Evolutionary conservation across 2,329 filamentous ascomycete species (phyloP), one percentile per base, ranked within the genome.

Genomic region (Ophiostoma perfectum): DNA sequence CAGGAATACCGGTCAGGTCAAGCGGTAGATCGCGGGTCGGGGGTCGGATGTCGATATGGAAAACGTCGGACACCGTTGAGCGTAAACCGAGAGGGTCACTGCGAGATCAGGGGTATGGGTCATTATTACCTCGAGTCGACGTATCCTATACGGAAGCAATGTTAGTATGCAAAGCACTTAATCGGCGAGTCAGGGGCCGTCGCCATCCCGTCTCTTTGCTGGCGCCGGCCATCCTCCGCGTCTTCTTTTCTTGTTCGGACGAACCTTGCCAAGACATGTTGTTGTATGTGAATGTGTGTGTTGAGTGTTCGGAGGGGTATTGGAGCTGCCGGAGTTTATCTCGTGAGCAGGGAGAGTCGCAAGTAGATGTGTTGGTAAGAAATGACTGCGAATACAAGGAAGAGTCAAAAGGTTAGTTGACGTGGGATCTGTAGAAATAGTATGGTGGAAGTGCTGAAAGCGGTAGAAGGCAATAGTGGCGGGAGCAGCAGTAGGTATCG

Each of bases 261-360:
- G 39, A 12, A 72, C 71, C 70, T 71, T 72, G 71, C 71, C 71
- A 72, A 49, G 71, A 72, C 71, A 72, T 72, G 64, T 12, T 72
- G 70, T 44, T 44, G 6, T 62, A 45, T 64, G 42, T 65, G 63
- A 27, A 38, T 69, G 42, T 36, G 39, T 66, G 68, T 45, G 41
- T 12, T 12, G 47, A 66, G 64, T 58, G 65, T 60, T n/a, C 27
- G 8, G 41, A 42, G 14, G 42, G 63, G 18, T 11, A 45, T 14
- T 18, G 9, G 9, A 63, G 58, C 58, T 39, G 47, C 38, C 47
- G 12, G 42, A 4, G 63, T 42, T 16, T 55, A 49, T 64, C 58
- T 49, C 52, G 58, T 41, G 62, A 47, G 62, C 41, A 45, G 11
- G 60, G n/a, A n/a, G 38, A 62, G 38, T 62, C 38, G 58, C 58